Conservation (phyloP, 768 basidiomycete species). For the Boletus rubropictus region DNA sequence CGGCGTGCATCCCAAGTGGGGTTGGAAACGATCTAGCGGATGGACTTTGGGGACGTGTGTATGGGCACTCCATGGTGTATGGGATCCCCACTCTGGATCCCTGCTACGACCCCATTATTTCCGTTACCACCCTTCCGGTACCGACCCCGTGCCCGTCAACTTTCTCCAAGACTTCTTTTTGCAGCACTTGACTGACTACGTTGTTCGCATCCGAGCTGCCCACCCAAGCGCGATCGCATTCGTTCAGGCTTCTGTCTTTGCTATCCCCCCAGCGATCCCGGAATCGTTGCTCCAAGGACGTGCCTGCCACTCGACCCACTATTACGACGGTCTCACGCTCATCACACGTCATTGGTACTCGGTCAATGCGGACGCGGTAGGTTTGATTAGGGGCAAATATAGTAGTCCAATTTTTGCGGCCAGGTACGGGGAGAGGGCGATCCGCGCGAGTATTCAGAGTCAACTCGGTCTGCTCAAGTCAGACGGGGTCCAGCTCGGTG, state of each 20-base stretch:
- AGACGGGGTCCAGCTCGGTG: constrained; percentile 62
- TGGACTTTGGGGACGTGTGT: constrained; percentile 78
- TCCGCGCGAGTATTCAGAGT: constrained; percentile 73
- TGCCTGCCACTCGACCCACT: constrained; percentile 74
- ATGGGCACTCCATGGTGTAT: constrained; percentile 88
- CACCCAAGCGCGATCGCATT: constrained; percentile 88
- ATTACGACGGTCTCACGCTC: constrained; percentile 92
- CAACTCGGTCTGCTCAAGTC: constrained; percentile 76
- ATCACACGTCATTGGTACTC: constrained; percentile 91
- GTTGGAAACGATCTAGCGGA: constrained; percentile 69
- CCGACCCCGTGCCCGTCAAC: constrained; percentile 39
- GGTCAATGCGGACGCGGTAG: constrained; percentile 94
- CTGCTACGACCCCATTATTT: constrained; percentile 78
- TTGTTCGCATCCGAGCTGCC: constrained; percentile 49
- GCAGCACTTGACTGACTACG: constrained; percentile 58
- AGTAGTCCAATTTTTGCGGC: constrained; percentile 61
- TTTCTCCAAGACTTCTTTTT: constrained; percentile 80
- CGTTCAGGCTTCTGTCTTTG: constrained; percentile 88
- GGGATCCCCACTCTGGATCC: constrained; percentile 69
- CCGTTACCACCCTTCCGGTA: constrained; percentile 26
- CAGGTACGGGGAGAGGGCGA: constrained; percentile 76
- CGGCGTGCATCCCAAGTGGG: constrained; percentile 65
- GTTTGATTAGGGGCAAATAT: constrained; percentile 83
- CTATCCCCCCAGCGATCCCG: constrained; percentile 59
- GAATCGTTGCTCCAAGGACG: constrained; percentile 58